Base-by-base conservation (phyloP, 805 yeast genomes). In the Brettanomyces nanus region DNA sequence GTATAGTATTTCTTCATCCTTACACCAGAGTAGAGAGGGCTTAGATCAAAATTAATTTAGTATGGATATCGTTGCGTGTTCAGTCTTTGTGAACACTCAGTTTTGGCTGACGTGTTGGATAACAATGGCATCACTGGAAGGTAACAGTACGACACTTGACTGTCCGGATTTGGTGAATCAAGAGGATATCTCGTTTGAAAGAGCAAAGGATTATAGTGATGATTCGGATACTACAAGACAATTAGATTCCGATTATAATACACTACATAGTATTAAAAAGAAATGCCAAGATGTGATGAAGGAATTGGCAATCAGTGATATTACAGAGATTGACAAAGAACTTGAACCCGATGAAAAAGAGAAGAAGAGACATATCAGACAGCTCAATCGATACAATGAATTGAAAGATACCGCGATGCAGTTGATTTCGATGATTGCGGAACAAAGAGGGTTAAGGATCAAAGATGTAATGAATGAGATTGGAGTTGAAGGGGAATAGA, bases 341-440 rank as follows among this genome's bases (percentile, higher is more conserved):
- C 35, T 45, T 7, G 39, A 38, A 7, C 38, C 51, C n/a, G 54
- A 56, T 19, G 69, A 66, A 29, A 56, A 50, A 1, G 60, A 77
- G 1, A 69, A 72, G n/a, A 62, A 65, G 30, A 49, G 53, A 20
- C 85, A 81, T 45, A 75, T 80, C 19, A 50, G 54, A 20, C 63
- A 65, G 36, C 55, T 80, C 28, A 74, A 75, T 43, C 58, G 62
- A 38, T 81, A 80, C 54, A 77, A 80, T 48, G 85, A 78, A 42
- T 56, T 81, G 19, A 70, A 73, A 47, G 87, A 80, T 49, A 64
- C 68, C 2, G 83, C 85, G 0, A 49, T 77, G 37, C 67, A 71
- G 5, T 52, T 81, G 43, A 69, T 77, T 9, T 69, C 72, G 29
- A 54, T 77, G 62, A 75, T 80, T 23, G 81, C 85, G 1, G 76